These are phyloP conservation scores for Physcomitrium patens DNA, from an alignment of 225 moss, liverwort and hornwort species.

Conservation along the genomic window DNA sequence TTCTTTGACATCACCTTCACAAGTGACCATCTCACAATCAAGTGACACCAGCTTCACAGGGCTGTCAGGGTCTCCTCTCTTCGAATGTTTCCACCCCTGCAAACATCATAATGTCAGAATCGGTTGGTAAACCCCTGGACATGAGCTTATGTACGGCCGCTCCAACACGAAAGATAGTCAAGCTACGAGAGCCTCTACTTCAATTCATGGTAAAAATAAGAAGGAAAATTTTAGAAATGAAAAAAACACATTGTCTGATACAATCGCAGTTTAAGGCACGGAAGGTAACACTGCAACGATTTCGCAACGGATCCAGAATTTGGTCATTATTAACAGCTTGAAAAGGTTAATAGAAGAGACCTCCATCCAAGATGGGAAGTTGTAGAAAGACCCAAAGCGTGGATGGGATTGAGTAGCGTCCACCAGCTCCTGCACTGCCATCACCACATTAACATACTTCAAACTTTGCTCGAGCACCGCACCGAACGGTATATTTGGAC, in stretches of 20 bases:
- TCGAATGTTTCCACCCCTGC: slow-evolving; percentile 63
- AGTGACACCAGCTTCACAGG: slow-evolving; percentile 57
- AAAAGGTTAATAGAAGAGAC: slow-evolving; percentile 30
- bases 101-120: slow-evolving; percentile 20
- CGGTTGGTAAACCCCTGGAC: background rate
- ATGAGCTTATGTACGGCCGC: background rate
- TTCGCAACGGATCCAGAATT: slow-evolving; percentile 11
- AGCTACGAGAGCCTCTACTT: slow-evolving; percentile 8
- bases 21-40: slow-evolving; percentile 78
- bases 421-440: slow-evolving; percentile 65
- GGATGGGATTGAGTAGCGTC: slow-evolving; percentile 49
- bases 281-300: background rate
- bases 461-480: slow-evolving; percentile 23
- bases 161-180: background rate
- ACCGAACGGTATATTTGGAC: background rate
- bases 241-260: background rate
- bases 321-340: background rate
- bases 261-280: background rate
- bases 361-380: slow-evolving; percentile 64
- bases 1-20: slow-evolving; percentile 57
- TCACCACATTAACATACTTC: slow-evolving; percentile 40
- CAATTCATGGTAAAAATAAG: background rate
- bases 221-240: background rate
- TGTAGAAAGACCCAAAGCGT: slow-evolving; percentile 50
- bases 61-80: slow-evolving; percentile 45